Conservation (phyloP, 176 grass and related monocot species). For the Stipa capillata region DNA sequence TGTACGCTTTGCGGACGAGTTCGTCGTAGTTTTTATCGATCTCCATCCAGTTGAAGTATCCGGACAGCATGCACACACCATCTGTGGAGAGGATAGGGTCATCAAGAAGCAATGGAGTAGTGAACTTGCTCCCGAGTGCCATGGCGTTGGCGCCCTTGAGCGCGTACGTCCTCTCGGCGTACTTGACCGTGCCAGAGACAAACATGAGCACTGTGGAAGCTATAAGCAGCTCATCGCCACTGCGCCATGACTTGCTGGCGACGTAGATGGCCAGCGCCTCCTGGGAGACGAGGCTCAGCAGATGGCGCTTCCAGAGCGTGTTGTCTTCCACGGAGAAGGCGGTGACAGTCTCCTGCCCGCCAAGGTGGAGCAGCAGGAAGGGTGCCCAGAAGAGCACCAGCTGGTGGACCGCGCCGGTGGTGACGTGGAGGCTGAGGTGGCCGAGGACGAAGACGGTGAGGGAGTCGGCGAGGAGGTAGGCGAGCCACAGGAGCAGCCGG, state of each 20-base stretch:
- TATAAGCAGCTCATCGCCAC: neutral
- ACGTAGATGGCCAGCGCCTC: neutral
- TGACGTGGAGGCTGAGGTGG: neutral
- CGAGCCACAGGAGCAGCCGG: neutral
- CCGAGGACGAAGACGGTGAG: conserved; percentile 25
- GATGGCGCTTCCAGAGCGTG: conserved; percentile 32
- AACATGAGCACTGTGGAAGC: conserved; percentile 20
- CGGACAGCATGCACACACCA: too few relatives aligned
- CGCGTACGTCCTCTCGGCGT: conserved; percentile 7
- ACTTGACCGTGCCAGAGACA: conserved; percentile 22
- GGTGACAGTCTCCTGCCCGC: conserved; percentile 34
- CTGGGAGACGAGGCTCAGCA: conserved; percentile 9
- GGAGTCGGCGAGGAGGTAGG: conserved; percentile 20
- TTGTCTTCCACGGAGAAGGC: conserved; percentile 40
- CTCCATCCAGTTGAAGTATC: too few relatives aligned
- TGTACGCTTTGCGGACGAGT: too few relatives aligned
- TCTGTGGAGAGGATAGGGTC: too few relatives aligned
- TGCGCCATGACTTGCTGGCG: neutral
- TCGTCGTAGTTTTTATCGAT: too few relatives aligned
- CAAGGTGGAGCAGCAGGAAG: conserved; percentile 37
- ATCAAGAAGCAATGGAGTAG: too few relatives aligned
- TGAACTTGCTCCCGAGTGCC: too few relatives aligned
- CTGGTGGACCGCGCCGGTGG: neutral
- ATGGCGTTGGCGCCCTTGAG: neutral
- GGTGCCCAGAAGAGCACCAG: conserved; percentile 29